Conservation (phyloP, 2,329 filamentous ascomycete genomes). For the Capronia coronata region DNA sequence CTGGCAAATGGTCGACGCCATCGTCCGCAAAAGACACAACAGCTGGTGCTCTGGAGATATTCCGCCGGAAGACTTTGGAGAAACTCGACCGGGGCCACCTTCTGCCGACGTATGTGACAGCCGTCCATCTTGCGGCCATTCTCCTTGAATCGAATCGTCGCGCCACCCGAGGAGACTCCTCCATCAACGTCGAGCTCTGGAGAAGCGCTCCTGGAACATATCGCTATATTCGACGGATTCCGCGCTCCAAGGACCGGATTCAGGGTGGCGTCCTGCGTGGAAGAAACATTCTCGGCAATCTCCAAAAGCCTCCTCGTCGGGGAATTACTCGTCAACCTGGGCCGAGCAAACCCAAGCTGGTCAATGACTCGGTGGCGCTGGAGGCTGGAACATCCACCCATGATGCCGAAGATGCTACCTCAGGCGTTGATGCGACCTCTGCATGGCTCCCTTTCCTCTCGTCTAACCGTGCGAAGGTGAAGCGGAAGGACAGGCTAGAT, state of each 20-base stretch:
- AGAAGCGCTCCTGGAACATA: slow-evolving; percentile 35
- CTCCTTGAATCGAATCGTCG: slow-evolving; percentile 35
- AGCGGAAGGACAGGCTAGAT: neutral
- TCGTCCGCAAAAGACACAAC: slow-evolving; percentile 31
- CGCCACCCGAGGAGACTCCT: slow-evolving; percentile 33
- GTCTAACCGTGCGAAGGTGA: neutral
- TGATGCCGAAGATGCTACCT: neutral
- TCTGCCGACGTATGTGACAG: slow-evolving; percentile 41
- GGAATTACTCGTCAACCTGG: neutral
- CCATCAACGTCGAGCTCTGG: slow-evolving; percentile 30
- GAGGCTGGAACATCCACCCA: too few species aligned
- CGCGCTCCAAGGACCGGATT: slow-evolving; percentile 37
- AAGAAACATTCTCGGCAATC: slow-evolving; percentile 29
- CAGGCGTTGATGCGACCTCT: neutral
- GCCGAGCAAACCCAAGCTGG: slow-evolving; percentile 1
- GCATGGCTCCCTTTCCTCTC: neutral
- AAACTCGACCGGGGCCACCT: slow-evolving; percentile 34
- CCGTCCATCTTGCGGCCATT: slow-evolving; percentile 40
- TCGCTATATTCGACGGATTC: slow-evolving; percentile 35
- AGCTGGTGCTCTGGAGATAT: slow-evolving; percentile 29
- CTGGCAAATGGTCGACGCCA: slow-evolving; percentile 30
- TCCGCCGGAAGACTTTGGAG: slow-evolving; percentile 29
- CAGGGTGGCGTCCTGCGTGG: slow-evolving; percentile 38
- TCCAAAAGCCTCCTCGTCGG: slow-evolving; percentile 14
- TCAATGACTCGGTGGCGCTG: slow-evolving; percentile 7